Conservation (phyloP, 1,284 basidiomycete species). For the Thelephora terrestris region DNA sequence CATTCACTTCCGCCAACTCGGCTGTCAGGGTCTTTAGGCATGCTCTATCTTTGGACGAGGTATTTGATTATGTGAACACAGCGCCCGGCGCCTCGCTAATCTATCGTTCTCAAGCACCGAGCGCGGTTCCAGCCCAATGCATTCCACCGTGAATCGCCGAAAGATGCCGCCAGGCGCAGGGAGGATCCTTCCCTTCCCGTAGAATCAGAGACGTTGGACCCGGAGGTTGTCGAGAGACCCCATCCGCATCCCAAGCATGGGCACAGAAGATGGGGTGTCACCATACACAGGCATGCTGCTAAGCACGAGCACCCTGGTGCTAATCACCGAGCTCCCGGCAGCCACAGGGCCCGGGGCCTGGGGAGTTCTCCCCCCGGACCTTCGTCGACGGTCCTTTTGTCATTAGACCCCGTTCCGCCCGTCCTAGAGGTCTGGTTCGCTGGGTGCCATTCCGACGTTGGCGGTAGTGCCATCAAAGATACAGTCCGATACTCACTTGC, state of each 20-base stretch:
- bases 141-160: slow-evolving; percentile 15
- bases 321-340: too few species aligned
- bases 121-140: slow-evolving; percentile 29
- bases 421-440: slow-evolving; percentile 26
- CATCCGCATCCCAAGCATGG: too few species aligned
- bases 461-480: slow-evolving; percentile 49
- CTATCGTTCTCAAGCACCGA: slow-evolving; percentile 18
- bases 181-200: too few species aligned
- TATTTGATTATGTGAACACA: slow-evolving; percentile 6
- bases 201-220: too few species aligned
- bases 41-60: slow-evolving; percentile 35
- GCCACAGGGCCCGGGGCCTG: too few species aligned
- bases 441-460: slow-evolving; percentile 45
- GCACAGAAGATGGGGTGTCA: too few species aligned
- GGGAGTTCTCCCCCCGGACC: too few species aligned
- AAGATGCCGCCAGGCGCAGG: too few species aligned
- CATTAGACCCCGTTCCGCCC: neutral
- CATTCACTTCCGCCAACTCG: slow-evolving; percentile 29
- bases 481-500: slow-evolving; percentile 32
- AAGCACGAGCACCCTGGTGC: too few species aligned
- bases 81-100: neutral
- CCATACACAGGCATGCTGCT: too few species aligned
- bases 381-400: too few species aligned
- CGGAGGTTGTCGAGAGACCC: too few species aligned
- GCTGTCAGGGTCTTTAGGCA: slow-evolving; percentile 34